Evolutionary conservation across 116 monocot species (phyloP), one percentile per base, ranked within the genome.

Genomic region (Posidonia oceanica): DNA sequence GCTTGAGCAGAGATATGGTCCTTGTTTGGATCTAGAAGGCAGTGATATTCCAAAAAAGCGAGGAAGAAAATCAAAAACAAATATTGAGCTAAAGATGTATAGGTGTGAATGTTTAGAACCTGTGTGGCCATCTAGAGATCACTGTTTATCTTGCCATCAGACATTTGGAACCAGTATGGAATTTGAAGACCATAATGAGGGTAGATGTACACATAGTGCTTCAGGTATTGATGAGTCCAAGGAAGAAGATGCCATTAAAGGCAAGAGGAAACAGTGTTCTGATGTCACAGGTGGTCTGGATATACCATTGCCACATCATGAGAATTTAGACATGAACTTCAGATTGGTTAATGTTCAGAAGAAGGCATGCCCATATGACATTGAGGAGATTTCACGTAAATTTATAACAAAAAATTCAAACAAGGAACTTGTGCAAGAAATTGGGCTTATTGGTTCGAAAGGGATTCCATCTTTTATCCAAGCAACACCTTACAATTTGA

Each of bases 71-170:
- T 39, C 52, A 40, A 93, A 92, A 85, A 10, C 72, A 69, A 76
- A 57, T 63, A 23, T 65, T 64, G 90, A 87, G 39, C 82, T 75
- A 58, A 98, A 75, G 87, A 77, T 87, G 75, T 86, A 85, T 67
- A 85, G 98, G 61, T 98, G 98, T 72, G 88, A 88, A 44, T 98
- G 98, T 72, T 76, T 98, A 54, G 98, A 98, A 70, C 90, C 86
- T 73, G 72, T 98, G 37, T 93, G 93, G 93, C 80, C 84, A 82
- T 93, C 93, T 75, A 67, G 90, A 58, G 77, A 79, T 70, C 98
- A 98, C 22, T 98, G 98, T 72, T 75, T 83, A 37, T 81, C 80
- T 8, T 98, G 98, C 53, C 98, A 98, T 64, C 82, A 83, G 37
- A 88, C 98, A 23, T 90, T 90, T 70, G 74, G 36, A 22, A 67